phyloP scores from a whole-genome alignment of 1,284 basidiomycete species.

The Heterobasidion irregulare region DNA sequence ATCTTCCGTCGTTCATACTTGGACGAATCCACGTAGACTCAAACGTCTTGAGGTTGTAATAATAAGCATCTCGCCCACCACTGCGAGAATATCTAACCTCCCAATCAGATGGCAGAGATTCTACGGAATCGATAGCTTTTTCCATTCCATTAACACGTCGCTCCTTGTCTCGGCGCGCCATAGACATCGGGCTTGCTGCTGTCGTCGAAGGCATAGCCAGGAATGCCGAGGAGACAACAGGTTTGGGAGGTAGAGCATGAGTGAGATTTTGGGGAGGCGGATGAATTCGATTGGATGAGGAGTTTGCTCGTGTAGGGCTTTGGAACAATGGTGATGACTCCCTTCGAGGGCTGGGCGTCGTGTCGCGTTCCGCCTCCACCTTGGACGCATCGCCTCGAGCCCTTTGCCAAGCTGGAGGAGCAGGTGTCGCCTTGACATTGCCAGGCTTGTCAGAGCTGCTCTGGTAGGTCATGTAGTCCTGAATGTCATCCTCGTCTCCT shows the following conservation, averaged over 20 bases:
- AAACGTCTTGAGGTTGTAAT: constrained; percentile 50
- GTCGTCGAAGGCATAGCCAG: constrained; percentile 49
- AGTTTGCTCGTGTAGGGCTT: constrained; percentile 14
- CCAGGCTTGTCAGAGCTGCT: constrained; percentile 15
- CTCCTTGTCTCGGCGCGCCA: constrained; percentile 30
- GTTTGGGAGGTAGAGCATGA: constrained; percentile 70
- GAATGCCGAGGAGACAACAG: constrained; percentile 40
- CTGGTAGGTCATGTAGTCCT: constrained; percentile 27
- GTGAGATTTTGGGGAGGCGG: constrained; percentile 25
- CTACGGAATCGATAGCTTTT: constrained; percentile 21
- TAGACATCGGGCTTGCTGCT: constrained; percentile 37
- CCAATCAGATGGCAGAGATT: constrained; percentile 51
- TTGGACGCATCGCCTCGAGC: constrained; percentile 10
- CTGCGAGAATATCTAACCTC: constrained; percentile 45
- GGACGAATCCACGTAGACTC: constrained; percentile 56
- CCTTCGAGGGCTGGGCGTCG: background rate
- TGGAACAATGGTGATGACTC: constrained; percentile 7
- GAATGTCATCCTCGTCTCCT: constrained; percentile 57
- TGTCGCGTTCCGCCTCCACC: constrained; percentile 1
- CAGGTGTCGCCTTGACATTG: constrained; percentile 1
- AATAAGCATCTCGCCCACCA: constrained; percentile 36
- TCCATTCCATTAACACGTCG: constrained; percentile 24
- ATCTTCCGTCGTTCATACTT: constrained; percentile 12
- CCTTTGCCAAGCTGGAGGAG: constrained; percentile 7
- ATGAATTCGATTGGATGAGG: constrained; percentile 23